Conservation (phyloP, 371 early-diverging fungal species). For the Apophysomyces elegans region DNA sequence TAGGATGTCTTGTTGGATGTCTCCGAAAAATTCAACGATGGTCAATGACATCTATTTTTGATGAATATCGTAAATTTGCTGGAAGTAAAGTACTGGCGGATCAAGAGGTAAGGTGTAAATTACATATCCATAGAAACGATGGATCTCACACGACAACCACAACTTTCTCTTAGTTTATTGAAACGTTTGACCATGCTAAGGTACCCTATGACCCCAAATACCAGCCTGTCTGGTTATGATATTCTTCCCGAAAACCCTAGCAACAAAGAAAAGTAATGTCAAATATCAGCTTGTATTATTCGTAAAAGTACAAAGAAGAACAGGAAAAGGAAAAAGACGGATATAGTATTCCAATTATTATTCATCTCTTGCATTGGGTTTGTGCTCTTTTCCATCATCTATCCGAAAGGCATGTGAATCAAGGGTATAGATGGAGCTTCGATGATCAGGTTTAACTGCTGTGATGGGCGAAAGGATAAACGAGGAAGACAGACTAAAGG, state of each 20-base stretch:
- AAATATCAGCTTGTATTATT: background rate
- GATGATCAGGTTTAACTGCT: conserved; percentile 29
- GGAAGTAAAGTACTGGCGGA: conserved; percentile 91
- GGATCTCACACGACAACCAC: background rate
- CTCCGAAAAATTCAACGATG: conserved; percentile 91
- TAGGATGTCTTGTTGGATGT: conserved; percentile 94
- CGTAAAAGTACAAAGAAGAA: conserved; percentile 5
- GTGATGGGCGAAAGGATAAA: conserved; percentile 2
- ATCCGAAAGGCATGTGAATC: conserved; percentile 21
- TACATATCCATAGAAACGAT: too few species aligned
- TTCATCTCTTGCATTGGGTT: conserved; percentile 25
- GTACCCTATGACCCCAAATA: conserved; percentile 57
- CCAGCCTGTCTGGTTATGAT: conserved; percentile 61
- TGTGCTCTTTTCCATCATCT: conserved; percentile 23
- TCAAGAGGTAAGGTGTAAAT: conserved; percentile 76
- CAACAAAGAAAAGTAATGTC: background rate
- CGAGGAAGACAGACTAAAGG: conserved; percentile 13
- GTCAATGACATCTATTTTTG: conserved; percentile 95
- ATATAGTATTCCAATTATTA: background rate
- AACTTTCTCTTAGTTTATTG: conserved; percentile 62
- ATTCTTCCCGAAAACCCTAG: too few species aligned
- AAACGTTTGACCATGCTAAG: conserved; percentile 64
- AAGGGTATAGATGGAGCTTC: conserved; percentile 21
- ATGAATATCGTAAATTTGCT: conserved; percentile 93
- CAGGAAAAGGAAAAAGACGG: background rate